phyloP scores from a whole-genome alignment of 441 rosid genomes.

The Theobroma grandiflorum region DNA sequence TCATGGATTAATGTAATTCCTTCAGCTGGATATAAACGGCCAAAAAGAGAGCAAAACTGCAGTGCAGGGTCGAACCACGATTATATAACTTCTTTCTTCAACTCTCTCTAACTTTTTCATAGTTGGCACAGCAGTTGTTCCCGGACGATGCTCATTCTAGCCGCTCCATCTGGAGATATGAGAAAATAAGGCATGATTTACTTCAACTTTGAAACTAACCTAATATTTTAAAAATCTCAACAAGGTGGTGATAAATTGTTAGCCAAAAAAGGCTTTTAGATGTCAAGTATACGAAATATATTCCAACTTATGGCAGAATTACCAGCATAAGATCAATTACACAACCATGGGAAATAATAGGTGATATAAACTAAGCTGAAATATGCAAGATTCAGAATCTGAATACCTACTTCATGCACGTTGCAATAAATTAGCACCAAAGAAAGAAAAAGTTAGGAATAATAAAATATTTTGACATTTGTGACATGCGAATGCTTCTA shows the following conservation, averaged over 20 bases:
- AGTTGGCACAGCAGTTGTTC: constrained; percentile 28
- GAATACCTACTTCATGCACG: background rate
- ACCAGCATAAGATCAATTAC: background rate
- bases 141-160: constrained; percentile 57
- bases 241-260: background rate
- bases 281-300: background rate
- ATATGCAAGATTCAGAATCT: background rate
- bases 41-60: background rate
- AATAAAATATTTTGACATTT: background rate
- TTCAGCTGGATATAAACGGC: constrained; percentile 21
- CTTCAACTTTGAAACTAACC: background rate
- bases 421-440: background rate
- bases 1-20: constrained; percentile 9
- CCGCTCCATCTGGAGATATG: constrained; percentile 74
- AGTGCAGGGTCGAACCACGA: background rate
- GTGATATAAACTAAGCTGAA: background rate
- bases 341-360: background rate
- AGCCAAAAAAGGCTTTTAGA: background rate
- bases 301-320: background rate
- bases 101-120: constrained; percentile 3
- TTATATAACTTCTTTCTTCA: background rate
- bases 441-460: background rate
- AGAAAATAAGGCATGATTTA: background rate
- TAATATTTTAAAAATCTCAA: background rate
- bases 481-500: background rate